A percentile compares a stretch with the other conserved stretches of the same genome.
phyloP scores from a whole-genome alignment of 345 rosid genomes.

The Fremontodendron californicum region DNA sequence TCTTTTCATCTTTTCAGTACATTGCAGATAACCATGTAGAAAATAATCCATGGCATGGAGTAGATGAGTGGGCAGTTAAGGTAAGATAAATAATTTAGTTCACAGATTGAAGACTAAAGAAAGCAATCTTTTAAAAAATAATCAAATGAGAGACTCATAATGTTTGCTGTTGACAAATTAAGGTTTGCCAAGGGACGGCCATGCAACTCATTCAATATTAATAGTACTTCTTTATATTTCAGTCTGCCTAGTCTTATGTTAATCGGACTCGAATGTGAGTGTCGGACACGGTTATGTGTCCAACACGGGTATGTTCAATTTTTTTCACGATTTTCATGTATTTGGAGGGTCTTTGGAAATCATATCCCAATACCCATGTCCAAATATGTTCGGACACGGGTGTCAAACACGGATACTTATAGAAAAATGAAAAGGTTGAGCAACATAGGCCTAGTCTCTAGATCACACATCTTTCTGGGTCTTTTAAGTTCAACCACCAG shows the following conservation, averaged over 20 bases:
- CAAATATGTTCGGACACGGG: too few species aligned
- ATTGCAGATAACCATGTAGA: slow-evolving; percentile 67
- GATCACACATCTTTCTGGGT: not conserved
- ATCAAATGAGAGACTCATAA: not conserved
- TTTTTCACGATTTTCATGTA: too few species aligned
- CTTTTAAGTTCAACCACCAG: not conserved
- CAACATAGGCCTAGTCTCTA: not conserved
- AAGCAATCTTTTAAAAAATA: not conserved
- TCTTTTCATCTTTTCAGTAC: slow-evolving; percentile 42
- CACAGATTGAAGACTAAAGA: not conserved
- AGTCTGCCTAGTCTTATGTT: too few species aligned
- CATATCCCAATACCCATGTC: too few species aligned
- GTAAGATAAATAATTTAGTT: slow-evolving; percentile 29
- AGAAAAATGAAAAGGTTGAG: too few species aligned
- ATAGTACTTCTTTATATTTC: not conserved
- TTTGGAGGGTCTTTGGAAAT: too few species aligned
- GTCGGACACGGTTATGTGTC: too few species aligned
- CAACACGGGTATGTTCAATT: too few species aligned
- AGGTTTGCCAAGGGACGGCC: not conserved
- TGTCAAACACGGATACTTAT: too few species aligned
- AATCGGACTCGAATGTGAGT: too few species aligned
- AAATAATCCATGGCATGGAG: slow-evolving; percentile 86
- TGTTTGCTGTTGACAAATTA: not conserved
- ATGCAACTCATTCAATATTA: not conserved
- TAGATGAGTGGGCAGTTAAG: slow-evolving; percentile 78